These are phyloP conservation scores for Boletus sp. DNA, from an alignment of 1,284 basidiomycete genomes.

Conservation along the genomic window DNA sequence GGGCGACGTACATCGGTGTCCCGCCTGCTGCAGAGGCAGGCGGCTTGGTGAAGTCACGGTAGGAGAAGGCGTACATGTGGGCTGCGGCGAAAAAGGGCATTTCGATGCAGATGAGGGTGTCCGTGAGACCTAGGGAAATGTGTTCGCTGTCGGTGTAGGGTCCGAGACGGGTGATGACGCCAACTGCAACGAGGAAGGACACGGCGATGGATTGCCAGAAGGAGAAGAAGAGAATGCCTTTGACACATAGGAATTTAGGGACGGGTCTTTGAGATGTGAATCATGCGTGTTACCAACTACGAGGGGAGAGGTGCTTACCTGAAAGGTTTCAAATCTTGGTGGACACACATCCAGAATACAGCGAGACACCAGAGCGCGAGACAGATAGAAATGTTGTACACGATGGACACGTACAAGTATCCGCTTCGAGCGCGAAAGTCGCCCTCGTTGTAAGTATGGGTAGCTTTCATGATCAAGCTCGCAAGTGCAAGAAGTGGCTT, in stretches of 20 bases:
- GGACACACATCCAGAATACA: slow-evolving; percentile 92
- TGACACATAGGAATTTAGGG: slow-evolving; percentile 96
- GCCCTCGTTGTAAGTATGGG: slow-evolving; percentile 89
- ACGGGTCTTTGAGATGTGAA: slow-evolving; percentile 49
- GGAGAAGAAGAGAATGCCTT: slow-evolving; percentile 95
- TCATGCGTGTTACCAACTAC: background rate
- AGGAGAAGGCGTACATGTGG: slow-evolving; percentile 86
- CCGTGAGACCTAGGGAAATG: slow-evolving; percentile 86
- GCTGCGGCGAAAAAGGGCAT: slow-evolving; percentile 97
- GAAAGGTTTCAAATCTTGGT: slow-evolving; percentile 83
- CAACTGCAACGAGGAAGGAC: slow-evolving; percentile 83
- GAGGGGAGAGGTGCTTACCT: slow-evolving; percentile 44
- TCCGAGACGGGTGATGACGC: slow-evolving; percentile 73
- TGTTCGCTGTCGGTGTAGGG: slow-evolving; percentile 89
- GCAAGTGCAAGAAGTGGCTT: slow-evolving; percentile 87
- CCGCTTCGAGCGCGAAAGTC: slow-evolving; percentile 80
- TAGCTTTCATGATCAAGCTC: slow-evolving; percentile 83
- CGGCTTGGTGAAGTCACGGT: slow-evolving; percentile 78
- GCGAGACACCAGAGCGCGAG: slow-evolving; percentile 83
- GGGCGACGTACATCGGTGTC: slow-evolving; percentile 57
- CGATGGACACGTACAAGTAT: slow-evolving; percentile 87
- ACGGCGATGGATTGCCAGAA: slow-evolving; percentile 95
- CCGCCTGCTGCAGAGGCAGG: slow-evolving; percentile 33
- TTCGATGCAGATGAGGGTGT: slow-evolving; percentile 90
- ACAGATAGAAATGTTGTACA: slow-evolving; percentile 75